These are phyloP conservation scores for Andalucia godoyi DNA, from an alignment of 78 protist species.

Conservation along the genomic window DNA sequence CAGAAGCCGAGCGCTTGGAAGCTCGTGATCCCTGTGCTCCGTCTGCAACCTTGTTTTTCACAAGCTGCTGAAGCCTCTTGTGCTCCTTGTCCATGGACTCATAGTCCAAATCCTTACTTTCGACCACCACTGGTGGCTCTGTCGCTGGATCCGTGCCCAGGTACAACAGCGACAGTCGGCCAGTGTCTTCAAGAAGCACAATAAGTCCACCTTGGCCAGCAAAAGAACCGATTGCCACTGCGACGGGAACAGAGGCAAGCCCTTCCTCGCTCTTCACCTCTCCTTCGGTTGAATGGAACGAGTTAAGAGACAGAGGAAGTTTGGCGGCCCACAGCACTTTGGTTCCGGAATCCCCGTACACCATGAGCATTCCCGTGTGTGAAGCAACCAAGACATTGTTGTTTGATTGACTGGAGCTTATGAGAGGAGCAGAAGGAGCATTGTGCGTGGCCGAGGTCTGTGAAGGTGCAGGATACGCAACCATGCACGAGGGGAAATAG, in stretches of 20 bases:
- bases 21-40: no score
- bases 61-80: slow-evolving; percentile 17
- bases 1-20: no score
- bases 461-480: background rate
- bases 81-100: slow-evolving; percentile 57
- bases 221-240: background rate
- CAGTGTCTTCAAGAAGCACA: background rate
- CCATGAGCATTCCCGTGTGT: background rate
- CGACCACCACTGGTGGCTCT: background rate
- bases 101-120: slow-evolving; percentile 34
- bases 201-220: background rate
- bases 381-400: slow-evolving; percentile 1
- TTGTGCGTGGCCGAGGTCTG: no score
- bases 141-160: slow-evolving; percentile 42
- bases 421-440: no score
- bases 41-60: no score
- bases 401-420: no score
- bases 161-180: background rate
- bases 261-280: background rate
- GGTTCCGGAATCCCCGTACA: background rate
- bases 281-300: background rate
- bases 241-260: background rate
- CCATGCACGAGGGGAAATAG: background rate
- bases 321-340: slow-evolving; percentile 6
- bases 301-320: background rate